Evolutionary conservation across 345 rosid species (phyloP), one percentile per base, ranked within the genome.

Genomic region (Hirschfeldia incana): DNA sequence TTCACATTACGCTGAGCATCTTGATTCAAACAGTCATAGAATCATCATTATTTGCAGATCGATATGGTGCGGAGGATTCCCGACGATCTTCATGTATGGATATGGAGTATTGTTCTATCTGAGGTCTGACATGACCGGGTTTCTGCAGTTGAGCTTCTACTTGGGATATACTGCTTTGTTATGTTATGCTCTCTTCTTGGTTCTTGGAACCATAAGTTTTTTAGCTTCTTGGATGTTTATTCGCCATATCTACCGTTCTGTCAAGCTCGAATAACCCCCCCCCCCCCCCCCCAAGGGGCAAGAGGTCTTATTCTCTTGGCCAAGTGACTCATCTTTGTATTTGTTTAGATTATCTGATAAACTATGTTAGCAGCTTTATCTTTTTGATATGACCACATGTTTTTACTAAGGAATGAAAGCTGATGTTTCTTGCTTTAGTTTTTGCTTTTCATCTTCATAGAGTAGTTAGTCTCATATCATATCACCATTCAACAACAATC

Each of bases 181-280:
- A 64, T 89, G 97, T 86, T 90, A 90, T 8, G 89, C 88, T 15
- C 67, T 92, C 73, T 94, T 89, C 85, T 79, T 94, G 78, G 87
- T 94, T 72, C 87, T 94, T n/a, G 88, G 89, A 29, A 71, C 89
- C 36, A 59, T 91, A 30, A 83, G 97, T 78, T 92, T 91, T 53
- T 75, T 76, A 59, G 84, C 90, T 70, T 90, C 97, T 66, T 86
- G 88, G 80, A 46, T 78, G 64, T 92, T 88, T 55, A 88, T 91
- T 76, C 84, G 87, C 46, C 84, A 72, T 69, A 87, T 90, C 16
- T 88, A 89, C 70, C 83, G 62, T 9, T 89, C 89, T 73, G 88
- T 85, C 32, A 93, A 88, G 80, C 85, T 78, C 11, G 82, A 82
- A 64, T 82, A 69, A 44, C 53, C 29, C n/a, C n/a, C 21, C 21